A percentile compares a stretch with the other conserved stretches of the same genome.
These are phyloP conservation scores for Geranomyces variabilis DNA, from an alignment of 192 early-diverging fungal genomes.

Conservation along the genomic window DNA sequence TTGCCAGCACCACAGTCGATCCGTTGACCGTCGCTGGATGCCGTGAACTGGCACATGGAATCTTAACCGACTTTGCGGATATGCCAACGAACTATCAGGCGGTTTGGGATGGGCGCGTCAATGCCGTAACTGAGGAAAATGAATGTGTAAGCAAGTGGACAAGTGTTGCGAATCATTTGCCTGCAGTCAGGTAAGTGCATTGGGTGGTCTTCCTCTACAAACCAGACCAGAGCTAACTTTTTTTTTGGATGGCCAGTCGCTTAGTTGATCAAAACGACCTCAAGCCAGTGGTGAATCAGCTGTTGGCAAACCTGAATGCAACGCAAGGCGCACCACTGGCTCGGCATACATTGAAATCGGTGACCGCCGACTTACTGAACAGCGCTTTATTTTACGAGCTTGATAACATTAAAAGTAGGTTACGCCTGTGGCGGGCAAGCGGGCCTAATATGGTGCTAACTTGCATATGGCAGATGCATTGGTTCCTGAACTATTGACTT, in stretches of 20 bases:
- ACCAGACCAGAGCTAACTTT: no score
- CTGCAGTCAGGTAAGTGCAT: background rate
- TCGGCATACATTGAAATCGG: background rate
- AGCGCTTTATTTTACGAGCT: constrained; percentile 28
- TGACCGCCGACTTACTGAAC: constrained; percentile 5
- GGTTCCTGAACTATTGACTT: constrained; percentile 6
- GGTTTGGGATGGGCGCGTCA: constrained; percentile 15
- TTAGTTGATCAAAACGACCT: background rate
- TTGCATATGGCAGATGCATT: background rate
- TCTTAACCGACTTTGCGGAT: background rate
- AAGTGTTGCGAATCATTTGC: constrained; percentile 21
- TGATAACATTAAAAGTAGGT: background rate
- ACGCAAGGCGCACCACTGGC: background rate
- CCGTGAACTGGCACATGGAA: constrained; percentile 5
- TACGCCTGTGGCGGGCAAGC: no score
- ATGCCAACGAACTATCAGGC: background rate
- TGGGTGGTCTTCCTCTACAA: no score
- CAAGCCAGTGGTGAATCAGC: background rate
- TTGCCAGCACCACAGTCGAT: constrained; percentile 34
- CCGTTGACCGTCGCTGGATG: constrained; percentile 18
- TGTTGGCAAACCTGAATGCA: background rate
- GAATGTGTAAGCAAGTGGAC: constrained; percentile 9
- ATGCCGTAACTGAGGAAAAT: constrained; percentile 4
- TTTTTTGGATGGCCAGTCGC: background rate
- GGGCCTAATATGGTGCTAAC: no score